Evolutionary conservation across 2,329 filamentous ascomycete species (phyloP), one percentile per base, ranked within the genome.

Genomic region (Phymatotrichopsis omnivora): DNA sequence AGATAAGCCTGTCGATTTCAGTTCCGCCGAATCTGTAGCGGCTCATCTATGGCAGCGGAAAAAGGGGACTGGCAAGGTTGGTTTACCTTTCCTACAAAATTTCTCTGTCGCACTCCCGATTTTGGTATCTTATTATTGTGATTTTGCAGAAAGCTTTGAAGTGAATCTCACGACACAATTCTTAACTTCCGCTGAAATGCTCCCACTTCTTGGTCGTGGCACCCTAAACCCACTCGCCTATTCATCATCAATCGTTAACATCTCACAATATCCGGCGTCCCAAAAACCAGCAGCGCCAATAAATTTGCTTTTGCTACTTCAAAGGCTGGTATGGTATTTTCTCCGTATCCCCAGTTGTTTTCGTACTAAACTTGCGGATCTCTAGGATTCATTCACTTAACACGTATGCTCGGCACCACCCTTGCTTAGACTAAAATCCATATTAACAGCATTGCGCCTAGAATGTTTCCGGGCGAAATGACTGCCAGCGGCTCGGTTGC

Each of bases 401-500:
- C 69, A 20, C 68, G 69, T 54, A 67, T 75, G 64, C 63, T 77
- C 7, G 70, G 72, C 1, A 65, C 65, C 7, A 70, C 74, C 45
- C 66, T 77, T 22, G 65, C 68, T n/a, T 65, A 68, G 30, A 64
- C 75, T 38, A 72, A 74, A 59, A 68, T 77, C 40, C 62, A 73
- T 11, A 65, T 77, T 51, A 77, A 78, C 60, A 67, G 63, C 35
- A 74, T 77, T 52, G 70, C 73, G 2, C 74, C 72, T 0, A 71
- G 72, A 23, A 65, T 75, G 3, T 76, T 76, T 58, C 72, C 72
- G 0, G 69, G 66, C 11, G 71, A 76, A 60, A 75, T 76, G 70
- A 76, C 73, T 2, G 67, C 72, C 0, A 63, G 67, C 65, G 67
- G 0, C 53, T 59, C 8, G 68, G 64, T 62, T 12, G 64, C 68